phyloP scores from a whole-genome alignment of 768 basidiomycete species.

The Russula brevipes region DNA sequence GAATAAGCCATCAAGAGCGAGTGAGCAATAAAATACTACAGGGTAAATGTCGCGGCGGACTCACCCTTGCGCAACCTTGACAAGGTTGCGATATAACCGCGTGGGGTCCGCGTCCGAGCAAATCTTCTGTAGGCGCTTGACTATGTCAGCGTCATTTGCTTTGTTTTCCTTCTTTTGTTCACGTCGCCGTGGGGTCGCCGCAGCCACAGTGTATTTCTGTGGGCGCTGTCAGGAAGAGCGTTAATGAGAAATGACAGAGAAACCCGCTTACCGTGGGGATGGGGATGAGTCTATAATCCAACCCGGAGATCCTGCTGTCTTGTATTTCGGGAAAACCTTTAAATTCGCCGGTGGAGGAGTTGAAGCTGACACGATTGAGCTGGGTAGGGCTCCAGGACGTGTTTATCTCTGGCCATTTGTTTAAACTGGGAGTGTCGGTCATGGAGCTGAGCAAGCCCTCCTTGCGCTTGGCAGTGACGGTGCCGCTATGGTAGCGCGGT shows the following conservation, averaged over 20 bases:
- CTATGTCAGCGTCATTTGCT: constrained; percentile 81
- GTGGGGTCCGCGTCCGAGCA: constrained; percentile 98
- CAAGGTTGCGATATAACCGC: constrained; percentile 81
- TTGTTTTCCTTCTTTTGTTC: constrained; percentile 73
- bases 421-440: constrained; percentile 67
- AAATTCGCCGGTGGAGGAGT: too few species aligned
- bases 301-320: too few species aligned
- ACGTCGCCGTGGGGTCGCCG: constrained; percentile 71
- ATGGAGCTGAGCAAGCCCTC: constrained; percentile 39
- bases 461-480: too few species aligned
- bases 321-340: too few species aligned
- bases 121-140: constrained; percentile 85
- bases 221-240: constrained; percentile 37
- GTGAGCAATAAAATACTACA: constrained; percentile 8
- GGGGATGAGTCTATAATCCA: too few species aligned
- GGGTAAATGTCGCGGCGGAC: constrained; percentile 28
- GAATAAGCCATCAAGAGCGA: constrained; percentile 10
- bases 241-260: too few species aligned
- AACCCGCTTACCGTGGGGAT: too few species aligned
- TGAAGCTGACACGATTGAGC: too few species aligned
- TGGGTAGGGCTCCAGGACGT: constrained; percentile 88
- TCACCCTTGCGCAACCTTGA: constrained; percentile 98
- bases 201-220: constrained; percentile 58
- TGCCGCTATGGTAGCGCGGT: too few species aligned
- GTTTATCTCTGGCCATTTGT: constrained; percentile 85